phyloP scores from a whole-genome alignment of 768 basidiomycete species.

The Lactarius evosmus region DNA sequence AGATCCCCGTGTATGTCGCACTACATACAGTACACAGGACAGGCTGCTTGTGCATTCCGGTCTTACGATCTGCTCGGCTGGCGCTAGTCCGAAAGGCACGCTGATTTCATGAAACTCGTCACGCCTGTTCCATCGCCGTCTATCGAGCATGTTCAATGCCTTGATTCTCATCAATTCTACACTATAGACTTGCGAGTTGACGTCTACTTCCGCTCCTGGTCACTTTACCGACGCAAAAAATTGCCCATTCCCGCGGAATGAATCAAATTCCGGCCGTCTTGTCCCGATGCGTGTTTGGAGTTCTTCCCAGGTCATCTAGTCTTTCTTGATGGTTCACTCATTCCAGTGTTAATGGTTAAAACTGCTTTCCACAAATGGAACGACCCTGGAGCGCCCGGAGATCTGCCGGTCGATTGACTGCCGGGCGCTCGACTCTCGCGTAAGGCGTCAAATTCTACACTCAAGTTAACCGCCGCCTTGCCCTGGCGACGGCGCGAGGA shows the following conservation, averaged over 20 bases:
- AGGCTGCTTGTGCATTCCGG: constrained; percentile 20
- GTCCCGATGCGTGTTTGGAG: constrained; percentile 16
- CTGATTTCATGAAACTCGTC: constrained; percentile 28
- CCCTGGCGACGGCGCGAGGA: constrained; percentile 29
- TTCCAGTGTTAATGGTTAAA: constrained; percentile 20
- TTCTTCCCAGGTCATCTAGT: constrained; percentile 23
- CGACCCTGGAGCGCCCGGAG: constrained; percentile 25
- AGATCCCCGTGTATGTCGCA: constrained; percentile 26
- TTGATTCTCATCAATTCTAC: constrained; percentile 21
- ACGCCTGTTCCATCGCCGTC: constrained; percentile 18
- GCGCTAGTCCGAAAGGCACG: constrained; percentile 24
- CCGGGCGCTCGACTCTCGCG: constrained; percentile 18
- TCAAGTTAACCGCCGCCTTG: constrained; percentile 20
- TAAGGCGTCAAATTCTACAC: constrained; percentile 23
- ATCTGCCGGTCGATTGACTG: constrained; percentile 24
- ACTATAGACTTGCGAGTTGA: constrained; percentile 12
- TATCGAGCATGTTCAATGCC: constrained; percentile 19
- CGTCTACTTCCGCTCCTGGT: constrained; percentile 23
- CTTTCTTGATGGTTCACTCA: constrained; percentile 23
- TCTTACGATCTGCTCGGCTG: constrained; percentile 22
- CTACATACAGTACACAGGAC: constrained; percentile 4
- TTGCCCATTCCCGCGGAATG: constrained; percentile 27
- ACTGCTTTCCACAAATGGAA: constrained; percentile 25
- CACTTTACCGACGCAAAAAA: constrained; percentile 25
- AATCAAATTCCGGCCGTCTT: constrained; percentile 20